phyloP scores from a whole-genome alignment of 1,139 yeast genomes.

The Candida pseudoviswanathii region DNA sequence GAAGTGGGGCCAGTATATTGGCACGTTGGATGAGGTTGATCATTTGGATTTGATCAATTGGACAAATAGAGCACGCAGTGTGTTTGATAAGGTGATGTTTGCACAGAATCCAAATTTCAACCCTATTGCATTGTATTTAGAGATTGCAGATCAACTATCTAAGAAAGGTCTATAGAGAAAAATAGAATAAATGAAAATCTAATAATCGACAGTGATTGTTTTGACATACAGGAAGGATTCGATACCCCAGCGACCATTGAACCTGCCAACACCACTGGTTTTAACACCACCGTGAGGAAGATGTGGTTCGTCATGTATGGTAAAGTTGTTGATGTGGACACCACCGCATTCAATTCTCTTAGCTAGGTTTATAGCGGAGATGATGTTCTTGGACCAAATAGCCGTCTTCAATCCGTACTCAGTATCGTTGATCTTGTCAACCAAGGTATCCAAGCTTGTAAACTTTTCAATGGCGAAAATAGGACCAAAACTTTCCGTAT shows the following conservation, averaged over 20 bases:
- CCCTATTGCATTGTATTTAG: conserved; percentile 74
- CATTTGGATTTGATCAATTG: conserved; percentile 86
- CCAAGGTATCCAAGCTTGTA: conserved; percentile 29
- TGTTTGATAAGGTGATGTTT: conserved; percentile 36
- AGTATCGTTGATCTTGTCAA: conserved; percentile 30
- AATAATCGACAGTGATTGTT: conserved; percentile 26
- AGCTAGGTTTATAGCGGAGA: conserved; percentile 41
- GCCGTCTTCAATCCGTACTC: conserved; percentile 55
- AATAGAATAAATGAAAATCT: background rate
- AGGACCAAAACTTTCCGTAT: conserved; percentile 53
- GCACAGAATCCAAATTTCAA: conserved; percentile 52
- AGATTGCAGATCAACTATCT: conserved; percentile 71
- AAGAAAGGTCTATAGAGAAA: conserved; percentile 54
- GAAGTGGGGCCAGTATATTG: conserved; percentile 82
- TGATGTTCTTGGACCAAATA: conserved; percentile 52
- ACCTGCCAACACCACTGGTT: conserved; percentile 52
- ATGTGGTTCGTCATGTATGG: conserved; percentile 51
- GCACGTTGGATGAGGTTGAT: conserved; percentile 77
- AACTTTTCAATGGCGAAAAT: conserved; percentile 40
- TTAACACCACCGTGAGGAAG: conserved; percentile 62
- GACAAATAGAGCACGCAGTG: conserved; percentile 57
- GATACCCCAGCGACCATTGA: conserved; percentile 54
- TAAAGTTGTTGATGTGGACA: conserved; percentile 53
- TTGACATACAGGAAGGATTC: conserved; percentile 35
- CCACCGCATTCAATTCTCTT: conserved; percentile 45